Evolutionary conservation across 2,329 filamentous ascomycete species (phyloP).

Genomic region (Exophiala mesophila): DNA sequence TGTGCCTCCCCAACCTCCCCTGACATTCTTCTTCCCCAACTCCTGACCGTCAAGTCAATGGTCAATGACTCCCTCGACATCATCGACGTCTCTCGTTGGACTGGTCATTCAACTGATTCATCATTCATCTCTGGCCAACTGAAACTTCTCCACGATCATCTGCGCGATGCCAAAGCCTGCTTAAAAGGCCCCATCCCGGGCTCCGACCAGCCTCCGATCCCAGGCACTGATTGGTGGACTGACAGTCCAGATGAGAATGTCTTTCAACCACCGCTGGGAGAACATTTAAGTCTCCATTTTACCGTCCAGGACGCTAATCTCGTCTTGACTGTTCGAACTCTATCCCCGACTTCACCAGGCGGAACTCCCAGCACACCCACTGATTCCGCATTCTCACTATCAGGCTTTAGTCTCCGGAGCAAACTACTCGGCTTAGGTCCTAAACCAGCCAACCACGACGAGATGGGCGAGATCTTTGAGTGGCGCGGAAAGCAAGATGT

Average conservation of each 20-base stretch:
- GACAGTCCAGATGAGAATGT: slow-evolving; percentile 54
- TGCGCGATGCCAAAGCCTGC: slow-evolving; percentile 53
- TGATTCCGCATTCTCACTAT: slow-evolving; percentile 60
- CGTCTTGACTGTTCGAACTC: slow-evolving; percentile 63
- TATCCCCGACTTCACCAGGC: slow-evolving; percentile 59
- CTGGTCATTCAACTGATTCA: slow-evolving; percentile 58
- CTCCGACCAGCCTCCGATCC: slow-evolving; percentile 12
- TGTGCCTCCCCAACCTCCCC: slow-evolving; percentile 52
- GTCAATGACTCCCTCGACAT: slow-evolving; percentile 81
- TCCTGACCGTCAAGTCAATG: slow-evolving; percentile 67
- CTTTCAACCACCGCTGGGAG: slow-evolving; percentile 60
- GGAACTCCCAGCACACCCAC: slow-evolving; percentile 57
- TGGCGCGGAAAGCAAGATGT: slow-evolving; percentile 65
- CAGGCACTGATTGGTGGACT: slow-evolving; percentile 53
- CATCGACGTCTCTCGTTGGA: slow-evolving; percentile 70
- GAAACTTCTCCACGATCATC: slow-evolving; percentile 55
- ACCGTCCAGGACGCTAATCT: slow-evolving; percentile 65
- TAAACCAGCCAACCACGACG: slow-evolving; percentile 65
- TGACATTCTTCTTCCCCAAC: slow-evolving; percentile 60
- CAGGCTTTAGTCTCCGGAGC: slow-evolving; percentile 55
- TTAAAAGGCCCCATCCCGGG: slow-evolving; percentile 46
- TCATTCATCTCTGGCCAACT: slow-evolving; percentile 56
- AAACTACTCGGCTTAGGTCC: slow-evolving; percentile 43
- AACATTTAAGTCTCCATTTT: slow-evolving; percentile 67
- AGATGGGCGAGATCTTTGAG: slow-evolving; percentile 70